Conservation (phyloP, 2,329 filamentous ascomycete species). For the Rutstroemia sp. region DNA sequence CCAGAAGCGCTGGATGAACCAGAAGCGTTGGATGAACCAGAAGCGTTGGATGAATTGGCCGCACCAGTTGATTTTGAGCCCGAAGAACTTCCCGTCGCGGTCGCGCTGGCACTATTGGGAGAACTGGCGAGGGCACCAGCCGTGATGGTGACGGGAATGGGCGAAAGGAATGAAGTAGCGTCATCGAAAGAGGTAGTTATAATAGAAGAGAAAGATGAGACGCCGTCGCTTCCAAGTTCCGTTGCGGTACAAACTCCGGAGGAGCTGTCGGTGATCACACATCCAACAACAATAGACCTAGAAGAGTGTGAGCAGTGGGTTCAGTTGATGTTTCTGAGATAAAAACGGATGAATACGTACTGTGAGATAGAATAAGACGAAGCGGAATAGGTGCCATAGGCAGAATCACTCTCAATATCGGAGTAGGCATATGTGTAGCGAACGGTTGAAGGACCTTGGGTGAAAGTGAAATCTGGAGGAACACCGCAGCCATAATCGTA, state of each 20-base stretch:
- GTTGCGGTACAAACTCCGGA: slow-evolving; percentile 12
- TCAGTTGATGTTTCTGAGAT: neutral
- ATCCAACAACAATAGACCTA: slow-evolving; percentile 12
- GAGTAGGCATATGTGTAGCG: slow-evolving; percentile 10
- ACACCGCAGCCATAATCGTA: slow-evolving; percentile 11
- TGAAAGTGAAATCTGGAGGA: slow-evolving; percentile 18
- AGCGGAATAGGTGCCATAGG: neutral
- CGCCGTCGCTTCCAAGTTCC: neutral
- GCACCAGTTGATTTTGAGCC: too few species aligned
- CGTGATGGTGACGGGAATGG: slow-evolving; percentile 17
- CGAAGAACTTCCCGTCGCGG: neutral
- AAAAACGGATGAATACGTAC: neutral
- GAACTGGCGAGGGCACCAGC: slow-evolving; percentile 10
- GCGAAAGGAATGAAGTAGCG: neutral
- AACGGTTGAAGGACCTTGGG: slow-evolving; percentile 21
- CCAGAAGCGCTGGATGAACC: neutral
- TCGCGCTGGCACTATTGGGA: neutral
- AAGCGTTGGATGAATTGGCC: neutral
- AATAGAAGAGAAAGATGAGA: neutral
- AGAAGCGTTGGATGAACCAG: neutral
- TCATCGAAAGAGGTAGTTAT: slow-evolving; percentile 5
- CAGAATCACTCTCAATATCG: neutral
- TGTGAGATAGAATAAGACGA: neutral
- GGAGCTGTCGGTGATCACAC: slow-evolving; percentile 11
- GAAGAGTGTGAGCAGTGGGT: neutral